Conservation (phyloP, 345 rosid genomes). For the Bretschneidera sinensis region DNA sequence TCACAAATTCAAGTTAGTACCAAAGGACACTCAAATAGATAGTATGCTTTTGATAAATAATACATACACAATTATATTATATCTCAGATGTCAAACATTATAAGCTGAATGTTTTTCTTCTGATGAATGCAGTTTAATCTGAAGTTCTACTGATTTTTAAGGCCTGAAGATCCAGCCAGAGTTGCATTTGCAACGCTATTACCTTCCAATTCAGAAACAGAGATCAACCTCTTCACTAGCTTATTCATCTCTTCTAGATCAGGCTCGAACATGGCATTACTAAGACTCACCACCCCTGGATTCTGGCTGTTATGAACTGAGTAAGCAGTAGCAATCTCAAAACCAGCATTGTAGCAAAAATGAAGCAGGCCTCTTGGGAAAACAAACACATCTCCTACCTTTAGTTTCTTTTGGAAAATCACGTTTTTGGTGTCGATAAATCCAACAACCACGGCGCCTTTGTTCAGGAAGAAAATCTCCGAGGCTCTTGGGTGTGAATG, state of each 20-base stretch:
- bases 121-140: no score
- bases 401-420: constrained; percentile 42
- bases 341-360: constrained; percentile 54
- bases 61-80: no score
- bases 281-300: constrained; percentile 58
- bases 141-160: no score
- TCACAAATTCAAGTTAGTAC: no score
- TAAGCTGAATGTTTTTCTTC: no score
- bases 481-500: constrained; percentile 83
- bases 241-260: constrained; percentile 22
- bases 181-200: constrained; percentile 5
- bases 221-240: constrained; percentile 26
- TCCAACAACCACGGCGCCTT: constrained; percentile 61
- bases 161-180: neutral
- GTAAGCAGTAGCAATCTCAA: constrained; percentile 34
- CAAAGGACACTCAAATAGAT: no score
- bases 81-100: no score
- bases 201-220: constrained; percentile 12
- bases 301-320: constrained; percentile 80
- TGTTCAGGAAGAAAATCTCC: constrained; percentile 50
- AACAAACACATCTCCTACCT: constrained; percentile 62
- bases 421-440: constrained; percentile 52
- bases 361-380: constrained; percentile 73
- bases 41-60: no score
- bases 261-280: constrained; percentile 32